phyloP scores from a whole-genome alignment of 164 flowering plant species.

The Akebia trifoliata region DNA sequence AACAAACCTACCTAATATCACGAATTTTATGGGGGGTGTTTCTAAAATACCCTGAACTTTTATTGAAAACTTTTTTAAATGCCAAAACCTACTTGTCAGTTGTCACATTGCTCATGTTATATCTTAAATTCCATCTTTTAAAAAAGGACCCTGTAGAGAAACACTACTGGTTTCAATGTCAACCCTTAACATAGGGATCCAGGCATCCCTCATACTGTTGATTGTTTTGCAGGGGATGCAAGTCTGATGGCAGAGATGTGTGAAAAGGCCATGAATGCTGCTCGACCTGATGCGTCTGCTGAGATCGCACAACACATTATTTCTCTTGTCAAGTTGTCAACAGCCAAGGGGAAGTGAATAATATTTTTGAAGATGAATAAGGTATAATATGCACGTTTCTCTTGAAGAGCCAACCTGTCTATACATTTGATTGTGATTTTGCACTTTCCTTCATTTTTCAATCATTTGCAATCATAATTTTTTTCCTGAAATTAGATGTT shows the following conservation, averaged over 20 bases:
- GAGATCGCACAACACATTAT: conserved; percentile 53
- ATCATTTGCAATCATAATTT: not conserved
- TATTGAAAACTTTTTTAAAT: too few relatives aligned
- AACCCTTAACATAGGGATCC: not conserved
- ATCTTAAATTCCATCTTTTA: too few relatives aligned
- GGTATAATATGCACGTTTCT: conserved; percentile 1
- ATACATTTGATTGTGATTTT: not conserved
- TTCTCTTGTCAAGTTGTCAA: conserved; percentile 33
- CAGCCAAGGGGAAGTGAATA: conserved; percentile 8
- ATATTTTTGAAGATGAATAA: not conserved
- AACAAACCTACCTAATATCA: too few relatives aligned
- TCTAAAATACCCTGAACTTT: too few relatives aligned
- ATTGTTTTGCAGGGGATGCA: conserved; percentile 43
- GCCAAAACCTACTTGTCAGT: too few relatives aligned
- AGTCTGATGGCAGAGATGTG: conserved; percentile 44
- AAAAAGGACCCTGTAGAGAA: too few relatives aligned
- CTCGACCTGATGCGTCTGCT: conserved; percentile 58
- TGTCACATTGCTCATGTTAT: too few relatives aligned
- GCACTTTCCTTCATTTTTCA: not conserved
- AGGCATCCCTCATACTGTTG: conserved; percentile 4
- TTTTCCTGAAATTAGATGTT: not conserved
- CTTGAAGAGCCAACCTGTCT: not conserved
- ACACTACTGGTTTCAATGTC: not conserved
- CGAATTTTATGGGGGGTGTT: too few relatives aligned
- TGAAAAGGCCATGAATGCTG: conserved; percentile 55